phyloP scores from a whole-genome alignment of 371 early-diverging fungal genomes.

The Pancytospora philotis region DNA sequence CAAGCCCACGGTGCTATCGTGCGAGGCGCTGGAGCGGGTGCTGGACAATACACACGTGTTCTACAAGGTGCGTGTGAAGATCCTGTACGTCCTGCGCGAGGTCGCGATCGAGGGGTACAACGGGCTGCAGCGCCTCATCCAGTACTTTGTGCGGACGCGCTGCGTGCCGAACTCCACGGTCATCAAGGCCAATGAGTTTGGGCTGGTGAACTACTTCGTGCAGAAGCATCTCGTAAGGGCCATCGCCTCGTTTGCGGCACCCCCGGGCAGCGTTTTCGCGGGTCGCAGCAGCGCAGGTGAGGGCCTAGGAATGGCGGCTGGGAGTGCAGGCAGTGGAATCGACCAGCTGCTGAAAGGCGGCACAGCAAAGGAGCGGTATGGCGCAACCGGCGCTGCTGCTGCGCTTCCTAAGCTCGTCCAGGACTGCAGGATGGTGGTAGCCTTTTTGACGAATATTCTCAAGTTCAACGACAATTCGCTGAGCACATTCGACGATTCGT shows the following conservation, averaged over 20 bases:
- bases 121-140: constrained; percentile 58
- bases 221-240: constrained; percentile 54
- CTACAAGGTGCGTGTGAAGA: constrained; percentile 60
- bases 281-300: background rate
- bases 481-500: constrained; percentile 55
- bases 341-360: background rate
- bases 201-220: constrained; percentile 55
- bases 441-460: constrained; percentile 59
- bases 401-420: background rate
- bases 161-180: constrained; percentile 59
- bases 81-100: constrained; percentile 55
- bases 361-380: background rate
- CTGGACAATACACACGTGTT: constrained; percentile 71
- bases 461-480: constrained; percentile 59
- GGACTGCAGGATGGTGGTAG: constrained; percentile 35
- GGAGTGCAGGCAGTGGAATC: too few relatives aligned
- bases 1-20: constrained; percentile 23
- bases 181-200: constrained; percentile 57
- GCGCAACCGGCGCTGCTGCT: background rate
- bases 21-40: constrained; percentile 48
- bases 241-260: constrained; percentile 20
- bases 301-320: too few relatives aligned
- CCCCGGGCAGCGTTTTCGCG: background rate
- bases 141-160: constrained; percentile 57
- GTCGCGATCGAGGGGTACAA: constrained; percentile 72